Evolutionary conservation across 2,329 filamentous ascomycete species (phyloP), one percentile per base, ranked within the genome.

Genomic region (Fusarium siculi): DNA sequence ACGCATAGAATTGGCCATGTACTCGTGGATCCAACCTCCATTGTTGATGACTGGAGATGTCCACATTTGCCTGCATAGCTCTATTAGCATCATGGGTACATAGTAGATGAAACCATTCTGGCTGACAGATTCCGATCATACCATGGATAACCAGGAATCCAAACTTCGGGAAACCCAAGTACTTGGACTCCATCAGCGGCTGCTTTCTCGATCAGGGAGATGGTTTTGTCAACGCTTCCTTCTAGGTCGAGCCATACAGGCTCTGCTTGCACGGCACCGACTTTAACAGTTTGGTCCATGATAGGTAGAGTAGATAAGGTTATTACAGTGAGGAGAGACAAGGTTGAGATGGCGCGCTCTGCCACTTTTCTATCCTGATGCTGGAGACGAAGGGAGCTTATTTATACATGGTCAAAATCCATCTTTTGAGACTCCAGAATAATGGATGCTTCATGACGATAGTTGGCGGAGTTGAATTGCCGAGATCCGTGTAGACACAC

Each of bases 81-180:
- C 15, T 6, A 18, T 59, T 19, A 59, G 18, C 11, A 12, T 5
- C 4, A 19, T 15, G 18, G 4, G 1, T 25, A n/a, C 4, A 5
- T 14, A 25, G 9, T 5, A 21, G 5, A 4, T 4, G 18, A 40
- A 21, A 23, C 28, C 18, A 4, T 16, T 1, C 16, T 25, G 34
- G 55, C 55, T 59, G 25, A 54, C 56, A 60, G 1, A 40, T 60
- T 15, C 7, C 4, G 9, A 34, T 15, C 56, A 18, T 60, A 60
- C 56, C 56, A 60, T 54, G 56, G 56, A n/a, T 60, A 60, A 7
- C 56, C 46, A 3, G 56, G 46, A 16, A 60, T 60, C 56, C 56
- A 60, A 30, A 60, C 46, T 54, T 60, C 56, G n/a, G 56, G 56
- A 18, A 54, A 60, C 14, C 56, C 56, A 42, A 60, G 56, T 10